These are phyloP conservation scores for Apiospora marii DNA, from an alignment of 2,329 filamentous ascomycete genomes.

Conservation along the genomic window DNA sequence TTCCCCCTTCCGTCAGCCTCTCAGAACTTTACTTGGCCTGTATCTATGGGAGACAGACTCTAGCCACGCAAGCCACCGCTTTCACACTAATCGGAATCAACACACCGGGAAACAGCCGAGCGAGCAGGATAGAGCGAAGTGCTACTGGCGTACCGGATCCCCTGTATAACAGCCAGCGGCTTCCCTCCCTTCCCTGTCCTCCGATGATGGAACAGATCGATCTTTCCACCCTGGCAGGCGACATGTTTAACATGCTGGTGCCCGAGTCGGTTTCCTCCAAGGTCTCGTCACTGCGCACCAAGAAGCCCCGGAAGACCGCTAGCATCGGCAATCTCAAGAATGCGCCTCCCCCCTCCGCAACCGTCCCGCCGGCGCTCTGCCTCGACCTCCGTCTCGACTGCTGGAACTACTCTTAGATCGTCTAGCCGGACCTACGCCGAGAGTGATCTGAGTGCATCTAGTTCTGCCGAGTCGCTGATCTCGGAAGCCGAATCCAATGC, in stretches of 20 bases:
- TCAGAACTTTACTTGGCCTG: neutral
- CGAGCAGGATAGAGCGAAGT: neutral
- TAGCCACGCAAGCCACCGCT: constrained; percentile 18
- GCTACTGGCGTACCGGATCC: neutral
- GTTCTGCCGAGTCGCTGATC: constrained; percentile 3
- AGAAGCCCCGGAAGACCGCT: neutral
- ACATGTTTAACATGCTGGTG: constrained; percentile 22
- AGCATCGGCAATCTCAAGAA: constrained; percentile 12
- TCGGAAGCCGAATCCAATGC: constrained; percentile 20
- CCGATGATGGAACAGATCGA: constrained; percentile 23
- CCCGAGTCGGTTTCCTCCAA: constrained; percentile 23
- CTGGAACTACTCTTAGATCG: neutral
- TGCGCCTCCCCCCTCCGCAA: neutral
- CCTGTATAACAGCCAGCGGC: neutral
- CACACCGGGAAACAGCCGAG: neutral
- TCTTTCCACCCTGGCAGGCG: constrained; percentile 11
- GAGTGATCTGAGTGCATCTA: neutral
- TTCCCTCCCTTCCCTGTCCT: neutral
- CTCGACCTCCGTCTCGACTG: neutral
- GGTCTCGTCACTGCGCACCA: constrained; percentile 16
- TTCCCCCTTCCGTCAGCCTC: neutral
- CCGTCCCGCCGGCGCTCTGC: constrained; percentile 12
- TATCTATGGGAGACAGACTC: constrained; percentile 1
- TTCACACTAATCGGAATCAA: neutral
- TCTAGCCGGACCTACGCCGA: neutral